Evolutionary conservation across 352 stramenopile species (phyloP).

Genomic region (Plasmopara muralis): DNA sequence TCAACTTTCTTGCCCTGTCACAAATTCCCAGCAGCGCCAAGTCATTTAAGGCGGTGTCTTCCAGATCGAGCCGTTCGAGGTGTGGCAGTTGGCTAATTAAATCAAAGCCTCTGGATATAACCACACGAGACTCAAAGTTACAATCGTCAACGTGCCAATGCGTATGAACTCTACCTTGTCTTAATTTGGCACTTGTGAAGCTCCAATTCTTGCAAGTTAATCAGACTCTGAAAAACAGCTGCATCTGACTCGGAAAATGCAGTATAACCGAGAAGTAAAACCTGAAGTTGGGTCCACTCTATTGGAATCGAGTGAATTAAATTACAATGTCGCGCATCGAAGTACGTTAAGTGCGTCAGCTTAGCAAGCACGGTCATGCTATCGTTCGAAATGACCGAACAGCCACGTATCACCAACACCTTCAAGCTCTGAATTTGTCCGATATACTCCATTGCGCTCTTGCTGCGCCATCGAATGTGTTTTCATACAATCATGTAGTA

Average conservation of each 20-base stretch:
- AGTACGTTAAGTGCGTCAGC: slow-evolving; percentile 41
- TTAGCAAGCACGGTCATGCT: slow-evolving; percentile 25
- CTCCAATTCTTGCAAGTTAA: slow-evolving; percentile 53
- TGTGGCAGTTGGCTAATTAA: slow-evolving; percentile 54
- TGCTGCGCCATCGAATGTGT: slow-evolving; percentile 14
- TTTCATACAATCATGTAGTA: slow-evolving; percentile 2
- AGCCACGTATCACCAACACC: slow-evolving; percentile 42
- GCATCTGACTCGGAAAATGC: slow-evolving; percentile 59
- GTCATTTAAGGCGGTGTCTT: slow-evolving; percentile 58
- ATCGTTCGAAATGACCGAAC: slow-evolving; percentile 28
- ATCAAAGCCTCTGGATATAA: slow-evolving; percentile 43
- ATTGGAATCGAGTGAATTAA: slow-evolving; percentile 40
- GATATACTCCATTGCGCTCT: slow-evolving; percentile 27
- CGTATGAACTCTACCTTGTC: slow-evolving; percentile 36
- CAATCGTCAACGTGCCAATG: background rate
- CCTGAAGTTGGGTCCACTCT: slow-evolving; percentile 47
- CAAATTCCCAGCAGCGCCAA: slow-evolving; percentile 55
- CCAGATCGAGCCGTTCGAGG: slow-evolving; percentile 49
- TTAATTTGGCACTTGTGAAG: slow-evolving; percentile 58
- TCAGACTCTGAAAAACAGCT: slow-evolving; percentile 45
- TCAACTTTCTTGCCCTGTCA: slow-evolving; percentile 33
- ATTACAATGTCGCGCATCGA: slow-evolving; percentile 65
- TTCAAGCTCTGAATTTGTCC: slow-evolving; percentile 30
- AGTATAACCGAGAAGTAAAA: slow-evolving; percentile 53
- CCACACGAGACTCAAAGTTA: background rate